Base-by-base conservation (phyloP, 176 grass and related monocot genomes). In the Phragmites australis region DNA sequence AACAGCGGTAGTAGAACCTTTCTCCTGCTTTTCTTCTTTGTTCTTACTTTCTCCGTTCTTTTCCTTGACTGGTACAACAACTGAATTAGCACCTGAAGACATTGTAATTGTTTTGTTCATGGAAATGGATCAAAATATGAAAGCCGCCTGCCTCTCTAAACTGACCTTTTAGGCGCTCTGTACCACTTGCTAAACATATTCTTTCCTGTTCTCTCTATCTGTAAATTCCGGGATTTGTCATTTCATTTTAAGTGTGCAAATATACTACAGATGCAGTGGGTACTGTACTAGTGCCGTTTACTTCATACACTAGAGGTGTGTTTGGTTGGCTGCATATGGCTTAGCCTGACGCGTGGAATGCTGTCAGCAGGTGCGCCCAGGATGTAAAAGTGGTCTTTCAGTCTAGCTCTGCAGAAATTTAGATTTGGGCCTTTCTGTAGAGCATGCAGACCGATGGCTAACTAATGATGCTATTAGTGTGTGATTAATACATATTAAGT, bases 1-100 rank as follows among this genome's bases (percentile, higher is more conserved):
- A 99, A 99, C 83, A 94, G 86, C 81, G 81, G 96, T 68, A 95
- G 96, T 56, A 95, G 90, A 88, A 99, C 96, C 12, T 99, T 99
- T 83, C 92, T 95, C 81, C 59, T 95, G 59, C 96, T 99, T 56
- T 99, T 99, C 75, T 95, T 99, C n/a, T 87, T 95, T 84, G 92
- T 93, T 89, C 96, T 99, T 54, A 93, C 88, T 3, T 91, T 99
- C 45, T 93, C 96, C 6, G 80, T 97, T 88, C 66, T 97, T 40
- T 97, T 97, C 79, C 94, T 97, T 52, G 94, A 97, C 84, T 97
- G 89, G 91, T 93, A 97, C 76, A 97, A 15, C 59, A 82, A 78
- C 17, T 89, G 82, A 89, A 66, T 41, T 25, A 15, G n/a, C 54
- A 8, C 48, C 58, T 57, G 29, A 53, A 82, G 55, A 41, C 47